Base-by-base conservation (phyloP, 768 basidiomycete species). In the Amanita pallidorosea region DNA sequence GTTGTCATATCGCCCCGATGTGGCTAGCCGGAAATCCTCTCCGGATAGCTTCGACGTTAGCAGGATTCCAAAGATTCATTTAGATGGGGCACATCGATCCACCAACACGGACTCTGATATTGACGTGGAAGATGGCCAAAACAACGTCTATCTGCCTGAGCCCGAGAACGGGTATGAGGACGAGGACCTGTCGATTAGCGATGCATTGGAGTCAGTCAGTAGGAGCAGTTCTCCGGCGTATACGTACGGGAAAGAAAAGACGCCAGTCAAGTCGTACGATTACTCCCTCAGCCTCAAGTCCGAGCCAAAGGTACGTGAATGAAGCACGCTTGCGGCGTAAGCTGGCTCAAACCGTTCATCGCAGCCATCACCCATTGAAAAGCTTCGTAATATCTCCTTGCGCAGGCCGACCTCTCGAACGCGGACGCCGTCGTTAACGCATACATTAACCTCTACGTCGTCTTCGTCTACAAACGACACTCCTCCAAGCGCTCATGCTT, bases 361-460 rank as follows among this genome's bases (percentile, higher is more conserved):
- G 9, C 34, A 86, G 83, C 65, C 70, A 11, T 83, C 83, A 11
- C 79, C 82, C 11, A 70, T 74, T 37, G 74, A 81, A 54, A 83
- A 76, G 54, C 80, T 73, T 61, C 79, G 79, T 8, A 80, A 85
- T 58, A 76, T 85, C 23, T 73, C 76, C 11, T 55, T 82, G 45
- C 77, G 83, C 29, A 73, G 72, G 51, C 71, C 76, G 15, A 59
- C 72, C 34, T 58, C 70, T 17, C 73, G 79, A 25, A 69, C 70
- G 17, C 77, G 83, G 23, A 85, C 83, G 4, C 84, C 84, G 4
- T 85, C 83, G 2, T 69, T 86, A 7, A 76, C 84, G 7, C 75
- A 74, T 46, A 83, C 81, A 1, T 72, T 75, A 0, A 74, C 79
- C 31, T 81, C 80, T 1, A 72, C 71, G 20, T 70, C 73, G 0